Evolutionary conservation across 2,329 filamentous ascomycete species (phyloP).

Genomic region (Colletotrichum paranaense): DNA sequence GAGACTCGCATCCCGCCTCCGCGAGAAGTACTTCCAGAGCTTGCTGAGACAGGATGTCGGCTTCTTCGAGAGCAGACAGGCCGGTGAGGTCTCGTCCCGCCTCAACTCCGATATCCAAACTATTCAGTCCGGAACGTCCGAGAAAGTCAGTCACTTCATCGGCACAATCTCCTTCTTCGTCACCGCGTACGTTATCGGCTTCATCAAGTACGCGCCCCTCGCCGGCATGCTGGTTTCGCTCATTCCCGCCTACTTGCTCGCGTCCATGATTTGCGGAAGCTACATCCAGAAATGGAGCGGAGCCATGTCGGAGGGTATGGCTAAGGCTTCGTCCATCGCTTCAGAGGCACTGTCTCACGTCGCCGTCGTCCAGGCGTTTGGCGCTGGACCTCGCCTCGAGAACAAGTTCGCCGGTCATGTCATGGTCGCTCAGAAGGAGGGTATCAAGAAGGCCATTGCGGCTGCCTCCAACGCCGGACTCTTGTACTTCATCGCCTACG

Average conservation of each 20-base stretch:
- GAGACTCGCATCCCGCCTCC: conserved; percentile 66
- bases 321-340: conserved; percentile 64
- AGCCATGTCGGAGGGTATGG: conserved; percentile 57
- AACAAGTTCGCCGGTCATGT: conserved; percentile 65
- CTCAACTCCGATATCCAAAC: conserved; percentile 69
- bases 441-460: conserved; percentile 67
- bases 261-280: conserved; percentile 62
- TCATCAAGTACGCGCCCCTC: conserved; percentile 67
- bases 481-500: conserved; percentile 76
- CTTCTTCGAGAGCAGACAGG: conserved; percentile 67
- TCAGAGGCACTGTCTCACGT: conserved; percentile 66
- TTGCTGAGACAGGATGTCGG: conserved; percentile 67
- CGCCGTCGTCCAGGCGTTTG: conserved; percentile 66
- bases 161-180: conserved; percentile 69
- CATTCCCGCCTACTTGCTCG: conserved; percentile 65
- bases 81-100: conserved; percentile 67
- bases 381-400: conserved; percentile 63
- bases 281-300: conserved; percentile 60
- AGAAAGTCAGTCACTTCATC: conserved; percentile 72
- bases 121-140: conserved; percentile 69
- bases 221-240: conserved; percentile 68
- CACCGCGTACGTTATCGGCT: conserved; percentile 70
- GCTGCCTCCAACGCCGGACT: conserved; percentile 69
- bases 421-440: conserved; percentile 59
- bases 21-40: conserved; percentile 64